phyloP scores from a whole-genome alignment of 2,329 filamentous ascomycete species.

The Hymenoscyphus repandus region DNA sequence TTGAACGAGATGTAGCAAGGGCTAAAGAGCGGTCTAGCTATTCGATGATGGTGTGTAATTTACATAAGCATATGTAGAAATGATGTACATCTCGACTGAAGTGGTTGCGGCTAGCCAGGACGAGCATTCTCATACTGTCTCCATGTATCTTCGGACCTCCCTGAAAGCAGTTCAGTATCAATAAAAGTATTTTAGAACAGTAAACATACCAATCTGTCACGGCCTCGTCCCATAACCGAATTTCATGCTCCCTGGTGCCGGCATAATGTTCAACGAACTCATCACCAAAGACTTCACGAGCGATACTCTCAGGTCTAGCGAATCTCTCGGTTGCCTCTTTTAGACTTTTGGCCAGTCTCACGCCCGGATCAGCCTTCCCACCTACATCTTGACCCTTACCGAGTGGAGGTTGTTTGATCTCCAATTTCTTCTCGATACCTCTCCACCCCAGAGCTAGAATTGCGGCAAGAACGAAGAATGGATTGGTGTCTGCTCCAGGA shows the following conservation, averaged over 20 bases:
- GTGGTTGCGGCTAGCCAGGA: not conserved
- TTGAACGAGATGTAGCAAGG: too few relatives aligned
- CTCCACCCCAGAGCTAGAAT: conserved; percentile 86
- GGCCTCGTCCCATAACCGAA: conserved; percentile 86
- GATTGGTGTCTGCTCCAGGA: conserved; percentile 89
- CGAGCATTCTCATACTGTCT: conserved; percentile 42
- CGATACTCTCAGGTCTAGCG: conserved; percentile 71
- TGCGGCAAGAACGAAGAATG: conserved; percentile 79
- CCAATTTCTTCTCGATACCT: conserved; percentile 86
- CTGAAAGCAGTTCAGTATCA: conserved; percentile 35
- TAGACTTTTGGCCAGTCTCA: conserved; percentile 75
- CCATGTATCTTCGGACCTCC: conserved; percentile 75
- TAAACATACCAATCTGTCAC: conserved; percentile 87
- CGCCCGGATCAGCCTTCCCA: conserved; percentile 62
- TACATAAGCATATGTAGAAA: too few relatives aligned
- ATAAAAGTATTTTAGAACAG: not conserved
- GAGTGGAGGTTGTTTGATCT: conserved; percentile 75
- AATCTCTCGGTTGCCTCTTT: conserved; percentile 81
- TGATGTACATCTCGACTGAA: not conserved
- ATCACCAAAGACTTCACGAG: conserved; percentile 90
- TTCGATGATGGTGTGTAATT: not conserved
- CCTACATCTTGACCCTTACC: conserved; percentile 82
- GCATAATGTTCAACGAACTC: conserved; percentile 95
- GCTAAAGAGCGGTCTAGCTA: too few relatives aligned
- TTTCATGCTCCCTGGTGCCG: conserved; percentile 87